Evolutionary conservation across 192 early-diverging fungal species (phyloP).

Genomic region (Coemansia sp.): DNA sequence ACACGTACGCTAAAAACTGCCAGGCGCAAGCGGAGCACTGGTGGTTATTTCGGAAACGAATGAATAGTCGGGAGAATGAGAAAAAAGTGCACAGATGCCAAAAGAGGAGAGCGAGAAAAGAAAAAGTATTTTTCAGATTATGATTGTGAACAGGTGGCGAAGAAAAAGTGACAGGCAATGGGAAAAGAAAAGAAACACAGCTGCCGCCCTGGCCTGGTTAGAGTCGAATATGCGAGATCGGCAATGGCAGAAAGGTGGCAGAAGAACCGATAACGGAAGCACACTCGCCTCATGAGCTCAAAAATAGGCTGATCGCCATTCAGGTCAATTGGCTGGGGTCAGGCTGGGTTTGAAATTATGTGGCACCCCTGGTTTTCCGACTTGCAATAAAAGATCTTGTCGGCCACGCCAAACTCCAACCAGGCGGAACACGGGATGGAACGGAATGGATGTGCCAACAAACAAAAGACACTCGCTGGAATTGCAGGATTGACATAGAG

Average conservation of each 20-base stretch:
- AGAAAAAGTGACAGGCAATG: background rate
- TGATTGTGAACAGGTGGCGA: background rate
- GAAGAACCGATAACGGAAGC: no score
- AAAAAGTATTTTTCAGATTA: slow-evolving; percentile 9
- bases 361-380: no score
- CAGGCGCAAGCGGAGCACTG: slow-evolving; percentile 2
- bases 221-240: slow-evolving; percentile 4
- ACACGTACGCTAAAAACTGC: no score
- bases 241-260: background rate
- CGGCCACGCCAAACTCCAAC: no score
- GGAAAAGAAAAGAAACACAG: background rate
- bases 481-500: slow-evolving; percentile 8
- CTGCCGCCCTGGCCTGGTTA: background rate
- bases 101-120: background rate
- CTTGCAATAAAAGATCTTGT: no score
- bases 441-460: no score
- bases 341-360: slow-evolving; percentile 16
- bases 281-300: no score
- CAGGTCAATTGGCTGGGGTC: slow-evolving; percentile 1
- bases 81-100: slow-evolving; percentile 10
- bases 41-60: slow-evolving; percentile 2
- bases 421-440: no score
- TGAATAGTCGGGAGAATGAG: slow-evolving; percentile 1
- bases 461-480: no score
- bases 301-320: slow-evolving; percentile 5